Percentiles rank a stretch among this genome's conserved stretches.
Conservation (phyloP, 257 asterid genomes). For the Solanum infundibuliforme region DNA sequence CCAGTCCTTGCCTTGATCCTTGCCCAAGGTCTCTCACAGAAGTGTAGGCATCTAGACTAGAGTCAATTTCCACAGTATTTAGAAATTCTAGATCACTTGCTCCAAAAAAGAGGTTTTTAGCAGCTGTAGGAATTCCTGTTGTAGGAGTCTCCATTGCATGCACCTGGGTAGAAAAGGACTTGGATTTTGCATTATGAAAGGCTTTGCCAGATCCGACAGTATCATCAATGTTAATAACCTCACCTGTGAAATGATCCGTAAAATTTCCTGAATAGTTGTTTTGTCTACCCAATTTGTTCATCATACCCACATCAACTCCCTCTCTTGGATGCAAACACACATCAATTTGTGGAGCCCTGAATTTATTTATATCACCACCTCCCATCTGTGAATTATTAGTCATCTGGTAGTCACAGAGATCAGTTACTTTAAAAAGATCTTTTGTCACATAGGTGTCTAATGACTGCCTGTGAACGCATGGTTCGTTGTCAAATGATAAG, state of each 20-base stretch:
- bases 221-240: constrained; percentile 53
- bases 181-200: constrained; percentile 15
- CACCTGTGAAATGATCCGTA: constrained; percentile 46
- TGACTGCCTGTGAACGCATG: constrained; percentile 17
- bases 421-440: constrained; percentile 22
- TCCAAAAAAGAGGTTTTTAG: constrained; percentile 29
- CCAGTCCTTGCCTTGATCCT: constrained; percentile 19
- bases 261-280: constrained; percentile 25
- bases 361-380: constrained; percentile 25
- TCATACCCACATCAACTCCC: constrained; percentile 22
- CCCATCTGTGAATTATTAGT: constrained; percentile 27
- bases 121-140: constrained; percentile 13
- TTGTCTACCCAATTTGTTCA: constrained; percentile 16
- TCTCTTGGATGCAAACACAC: constrained; percentile 23
- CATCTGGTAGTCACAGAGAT: constrained; percentile 26
- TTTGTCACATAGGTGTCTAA: constrained; percentile 19
- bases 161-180: constrained; percentile 24
- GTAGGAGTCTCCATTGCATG: constrained; percentile 31
- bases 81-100: constrained; percentile 27
- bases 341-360: constrained; percentile 20
- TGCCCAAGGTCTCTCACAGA: constrained; percentile 21
- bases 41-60: constrained; percentile 36
- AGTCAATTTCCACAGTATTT: constrained; percentile 27
- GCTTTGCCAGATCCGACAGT: constrained; percentile 28
- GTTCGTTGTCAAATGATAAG: constrained; percentile 30